Percentiles rank a stretch among this genome's conserved stretches.
Evolutionary conservation across 768 basidiomycete species (phyloP).

Genomic region (Boletus subparvulus): DNA sequence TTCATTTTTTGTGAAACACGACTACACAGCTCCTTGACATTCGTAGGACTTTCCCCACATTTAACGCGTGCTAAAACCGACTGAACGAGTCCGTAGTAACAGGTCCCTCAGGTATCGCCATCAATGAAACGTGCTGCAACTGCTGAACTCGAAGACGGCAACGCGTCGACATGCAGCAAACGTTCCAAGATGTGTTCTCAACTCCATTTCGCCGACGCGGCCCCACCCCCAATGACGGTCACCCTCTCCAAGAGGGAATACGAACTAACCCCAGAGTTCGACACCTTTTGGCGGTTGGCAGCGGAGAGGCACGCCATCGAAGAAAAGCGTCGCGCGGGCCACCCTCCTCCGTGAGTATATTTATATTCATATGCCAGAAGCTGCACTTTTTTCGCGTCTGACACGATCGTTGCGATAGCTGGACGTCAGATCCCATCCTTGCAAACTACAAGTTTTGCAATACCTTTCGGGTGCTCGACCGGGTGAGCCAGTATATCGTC

Average conservation of each 20-base stretch:
- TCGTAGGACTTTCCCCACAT: not conserved
- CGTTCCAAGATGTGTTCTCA: conserved; percentile 23
- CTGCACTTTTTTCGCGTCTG: conserved; percentile 11
- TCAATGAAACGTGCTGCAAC: conserved; percentile 24
- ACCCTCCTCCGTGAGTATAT: conserved; percentile 51
- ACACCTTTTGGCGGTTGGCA: conserved; percentile 60
- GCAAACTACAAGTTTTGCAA: conserved; percentile 64
- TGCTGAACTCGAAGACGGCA: conserved; percentile 5
- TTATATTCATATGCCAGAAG: not conserved
- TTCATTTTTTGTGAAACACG: conserved; percentile 7
- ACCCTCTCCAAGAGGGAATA: conserved; percentile 40
- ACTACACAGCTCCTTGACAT: no score
- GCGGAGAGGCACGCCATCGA: conserved; percentile 59
- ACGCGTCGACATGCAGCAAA: conserved; percentile 18
- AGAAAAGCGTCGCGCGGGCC: conserved; percentile 50
- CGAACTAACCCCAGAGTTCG: conserved; percentile 51
- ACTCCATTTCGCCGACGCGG: conserved; percentile 12
- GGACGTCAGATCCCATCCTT: conserved; percentile 67
- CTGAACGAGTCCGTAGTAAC: not conserved
- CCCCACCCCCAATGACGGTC: conserved; percentile 28
- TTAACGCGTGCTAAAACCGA: not conserved
- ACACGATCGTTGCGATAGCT: conserved; percentile 40
- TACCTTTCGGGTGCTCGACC: conserved; percentile 72
- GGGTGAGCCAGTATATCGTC: conserved; percentile 66
- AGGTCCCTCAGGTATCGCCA: not conserved